Conservation (phyloP, 1,284 basidiomycete genomes). For the Sparassis latifolia region DNA sequence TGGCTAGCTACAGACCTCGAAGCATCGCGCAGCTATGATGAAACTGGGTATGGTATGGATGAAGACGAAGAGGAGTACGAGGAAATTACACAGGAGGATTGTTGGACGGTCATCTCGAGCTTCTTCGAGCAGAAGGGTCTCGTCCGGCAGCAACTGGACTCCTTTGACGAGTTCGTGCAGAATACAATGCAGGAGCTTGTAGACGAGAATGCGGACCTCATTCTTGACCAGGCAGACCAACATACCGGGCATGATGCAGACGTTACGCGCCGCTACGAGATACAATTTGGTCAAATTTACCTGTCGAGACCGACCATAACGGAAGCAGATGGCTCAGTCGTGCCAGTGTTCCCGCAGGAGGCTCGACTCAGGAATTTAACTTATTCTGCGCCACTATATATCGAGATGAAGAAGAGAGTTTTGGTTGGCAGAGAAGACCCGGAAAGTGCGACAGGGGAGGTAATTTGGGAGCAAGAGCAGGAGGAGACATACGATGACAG, state of each 20-base stretch:
- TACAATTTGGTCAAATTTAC: constrained; percentile 97
- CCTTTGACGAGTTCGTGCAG: constrained; percentile 98
- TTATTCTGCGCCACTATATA: constrained; percentile 94
- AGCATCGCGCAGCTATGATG: constrained; percentile 27
- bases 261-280: constrained; percentile 89
- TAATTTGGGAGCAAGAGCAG: constrained; percentile 76
- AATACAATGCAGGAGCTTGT: constrained; percentile 99
- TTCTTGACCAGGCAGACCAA: constrained; percentile 94
- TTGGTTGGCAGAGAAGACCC: constrained; percentile 77
- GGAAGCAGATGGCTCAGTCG: constrained; percentile 92
- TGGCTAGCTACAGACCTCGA: too few species aligned
- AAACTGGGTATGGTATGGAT: constrained; percentile 49
- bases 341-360: constrained; percentile 96
- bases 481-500: constrained; percentile 59
- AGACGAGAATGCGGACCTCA: constrained; percentile 91
- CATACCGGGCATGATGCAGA: constrained; percentile 82
- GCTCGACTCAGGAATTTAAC: constrained; percentile 92
- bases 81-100: constrained; percentile 89
- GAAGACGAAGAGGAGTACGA: constrained; percentile 61
- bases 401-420: constrained; percentile 91
- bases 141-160: constrained; percentile 96
- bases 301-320: constrained; percentile 92
- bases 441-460: constrained; percentile 77
- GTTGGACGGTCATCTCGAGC: constrained; percentile 92
- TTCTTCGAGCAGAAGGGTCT: constrained; percentile 98